Base-by-base conservation (phyloP, 495 filamentous ascomycete genomes). In the Thermothielavioides terrestris region DNA sequence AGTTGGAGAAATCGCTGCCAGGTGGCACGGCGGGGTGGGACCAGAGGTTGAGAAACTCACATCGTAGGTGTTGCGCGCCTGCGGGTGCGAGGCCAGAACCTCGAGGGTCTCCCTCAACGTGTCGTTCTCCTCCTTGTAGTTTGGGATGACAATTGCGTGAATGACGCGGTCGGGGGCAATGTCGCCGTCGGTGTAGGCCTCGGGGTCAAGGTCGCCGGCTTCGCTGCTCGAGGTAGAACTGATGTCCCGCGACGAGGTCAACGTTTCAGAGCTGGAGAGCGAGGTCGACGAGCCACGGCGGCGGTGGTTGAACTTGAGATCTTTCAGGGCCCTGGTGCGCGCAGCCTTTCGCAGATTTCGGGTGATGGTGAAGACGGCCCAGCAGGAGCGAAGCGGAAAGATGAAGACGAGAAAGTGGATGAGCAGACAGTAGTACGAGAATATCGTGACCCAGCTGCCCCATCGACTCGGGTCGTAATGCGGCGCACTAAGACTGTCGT, bases 101-200 rank as follows among this genome's bases (percentile, higher is more conserved):
- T 79, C 77, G 25, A 85, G 62, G 1, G 82, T 85, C 48, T 83
- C 80, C 52, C 76, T 67, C 45, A 86, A 63, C 0, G 76, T 83
- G 42, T 81, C 76, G 46, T 81, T 62, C 22, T 84, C 81, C 55
- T 86, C 82, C 51, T 80, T 81, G 64, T 86, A 86, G 55, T 83
- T 84, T 12, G 82, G 82, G 9, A 86, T 66, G 52, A 86, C 71
- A 44, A 86, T 82, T 2, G 80, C 79, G 47, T 84, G 79, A 12
- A 83, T 64, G 18, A 82, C 54, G 32, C 59, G 64, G 37, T 75
- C 66, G 21, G 66, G 59, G 0, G 62, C 61, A 15, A 57, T 64
- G 34, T 75, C 67, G 22, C 28, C 50, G 32, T 74, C 72, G 45
- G 53, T 54, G 30, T 59, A 65, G 42, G 67, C 53, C 31, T 75